Evolutionary conservation across 2,329 filamentous ascomycete species (phyloP).

Genomic region (Epichloe sylvatica): DNA sequence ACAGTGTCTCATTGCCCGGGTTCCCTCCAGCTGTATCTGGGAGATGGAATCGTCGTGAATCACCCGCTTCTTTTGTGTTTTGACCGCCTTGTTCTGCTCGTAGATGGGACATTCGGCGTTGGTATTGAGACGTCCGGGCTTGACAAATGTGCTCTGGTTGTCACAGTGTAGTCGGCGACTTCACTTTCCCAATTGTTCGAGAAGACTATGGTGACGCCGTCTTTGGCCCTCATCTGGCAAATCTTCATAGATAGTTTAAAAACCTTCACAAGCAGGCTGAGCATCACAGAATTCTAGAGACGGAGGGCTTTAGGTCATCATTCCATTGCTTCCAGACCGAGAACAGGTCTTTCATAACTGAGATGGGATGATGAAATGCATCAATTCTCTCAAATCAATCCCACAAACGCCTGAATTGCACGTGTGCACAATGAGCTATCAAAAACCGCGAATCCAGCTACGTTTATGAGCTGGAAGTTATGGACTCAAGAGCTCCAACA

Average conservation of each 20-base stretch:
- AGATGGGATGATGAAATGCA: constrained; percentile 4
- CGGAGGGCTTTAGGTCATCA: not conserved
- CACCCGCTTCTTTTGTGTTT: not conserved
- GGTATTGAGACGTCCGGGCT: no score
- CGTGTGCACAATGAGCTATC: not conserved
- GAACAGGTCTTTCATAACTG: not conserved
- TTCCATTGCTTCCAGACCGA: not conserved
- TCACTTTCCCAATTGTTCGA: not conserved
- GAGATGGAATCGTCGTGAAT: not conserved
- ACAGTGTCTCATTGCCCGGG: not conserved
- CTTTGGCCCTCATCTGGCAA: not conserved
- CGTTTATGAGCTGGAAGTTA: not conserved
- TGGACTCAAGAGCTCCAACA: not conserved
- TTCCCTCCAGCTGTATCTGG: not conserved
- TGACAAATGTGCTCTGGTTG: no score
- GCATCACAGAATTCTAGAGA: not conserved
- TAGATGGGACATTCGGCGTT: not conserved
- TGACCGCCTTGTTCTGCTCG: not conserved
- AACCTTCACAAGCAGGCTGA: not conserved
- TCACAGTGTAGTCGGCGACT: not conserved
- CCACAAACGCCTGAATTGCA: constrained; percentile 11
- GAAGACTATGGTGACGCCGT: not conserved
- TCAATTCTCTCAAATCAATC: constrained; percentile 5
- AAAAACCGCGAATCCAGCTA: not conserved
- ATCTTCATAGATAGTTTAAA: not conserved